Percentiles rank a stretch among this genome's conserved stretches.
These are phyloP conservation scores for Chlamydomonas schloesseri DNA, from an alignment of 139 green algal genomes.

Conservation along the genomic window DNA sequence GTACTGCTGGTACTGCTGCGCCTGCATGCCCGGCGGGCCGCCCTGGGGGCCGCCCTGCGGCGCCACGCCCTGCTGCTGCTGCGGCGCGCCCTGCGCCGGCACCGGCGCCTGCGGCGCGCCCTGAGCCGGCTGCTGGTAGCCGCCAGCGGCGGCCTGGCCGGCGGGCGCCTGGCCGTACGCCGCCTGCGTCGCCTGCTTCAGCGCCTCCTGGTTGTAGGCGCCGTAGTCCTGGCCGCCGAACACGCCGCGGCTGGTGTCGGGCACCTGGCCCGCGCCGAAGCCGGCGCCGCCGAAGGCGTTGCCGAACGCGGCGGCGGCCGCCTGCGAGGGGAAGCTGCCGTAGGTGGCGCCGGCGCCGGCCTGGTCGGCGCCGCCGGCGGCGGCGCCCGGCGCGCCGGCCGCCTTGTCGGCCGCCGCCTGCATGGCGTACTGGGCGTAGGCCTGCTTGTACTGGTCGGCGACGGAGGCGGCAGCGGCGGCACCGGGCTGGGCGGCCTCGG, in stretches of 20 bases:
- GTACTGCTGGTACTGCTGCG: slow-evolving; percentile 7
- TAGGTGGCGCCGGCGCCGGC: neutral
- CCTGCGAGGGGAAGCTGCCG: slow-evolving; percentile 39
- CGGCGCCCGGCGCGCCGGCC: neutral
- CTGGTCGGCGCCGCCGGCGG: neutral
- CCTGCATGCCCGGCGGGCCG: neutral
- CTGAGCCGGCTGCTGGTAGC: slow-evolving; percentile 18
- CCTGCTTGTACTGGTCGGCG: slow-evolving; percentile 28
- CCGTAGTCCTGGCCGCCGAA: slow-evolving; percentile 25
- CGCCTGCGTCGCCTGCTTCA: slow-evolving; percentile 40
- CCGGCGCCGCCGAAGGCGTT: slow-evolving; percentile 20
- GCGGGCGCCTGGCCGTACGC: slow-evolving; percentile 25
- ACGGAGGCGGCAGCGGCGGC: neutral
- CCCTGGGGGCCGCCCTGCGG: neutral
- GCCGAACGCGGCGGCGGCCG: slow-evolving; percentile 19
- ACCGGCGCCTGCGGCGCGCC: neutral
- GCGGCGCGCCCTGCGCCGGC: neutral
- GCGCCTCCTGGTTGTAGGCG: slow-evolving; percentile 44
- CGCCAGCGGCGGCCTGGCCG: neutral
- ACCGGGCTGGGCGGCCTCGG: neutral
- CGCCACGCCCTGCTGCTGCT: slow-evolving; percentile 9
- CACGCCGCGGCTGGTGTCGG: slow-evolving; percentile 3
- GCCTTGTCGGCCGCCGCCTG: slow-evolving; percentile 21
- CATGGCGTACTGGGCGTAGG: slow-evolving; percentile 24
- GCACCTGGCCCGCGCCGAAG: slow-evolving; percentile 34